These are phyloP conservation scores for Musa troglodytarum DNA, from an alignment of 176 grass and related monocot genomes.

Conservation along the genomic window DNA sequence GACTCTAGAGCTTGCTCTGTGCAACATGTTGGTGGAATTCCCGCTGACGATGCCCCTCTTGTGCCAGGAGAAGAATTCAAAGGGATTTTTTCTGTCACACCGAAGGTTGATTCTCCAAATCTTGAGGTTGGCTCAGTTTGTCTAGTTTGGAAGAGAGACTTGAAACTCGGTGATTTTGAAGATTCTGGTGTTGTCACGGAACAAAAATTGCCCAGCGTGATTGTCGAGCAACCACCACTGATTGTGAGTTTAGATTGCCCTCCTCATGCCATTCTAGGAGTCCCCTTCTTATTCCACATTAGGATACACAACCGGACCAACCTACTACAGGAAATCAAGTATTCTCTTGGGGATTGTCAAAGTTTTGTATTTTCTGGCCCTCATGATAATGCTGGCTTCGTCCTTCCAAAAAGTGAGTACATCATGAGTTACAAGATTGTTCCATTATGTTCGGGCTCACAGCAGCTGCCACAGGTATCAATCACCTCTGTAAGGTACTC, in stretches of 20 bases:
- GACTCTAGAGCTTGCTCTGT: slow-evolving; percentile 29
- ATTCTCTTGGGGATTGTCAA: slow-evolving; percentile 75
- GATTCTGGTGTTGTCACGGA: slow-evolving; percentile 37
- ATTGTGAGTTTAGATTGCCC: slow-evolving; percentile 77
- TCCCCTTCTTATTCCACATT: slow-evolving; percentile 78
- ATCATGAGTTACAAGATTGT: slow-evolving; percentile 76
- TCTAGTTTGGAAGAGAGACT: slow-evolving; percentile 71
- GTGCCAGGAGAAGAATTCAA: slow-evolving; percentile 72
- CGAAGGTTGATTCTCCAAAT: slow-evolving; percentile 26
- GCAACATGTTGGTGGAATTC: slow-evolving; percentile 55
- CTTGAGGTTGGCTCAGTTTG: slow-evolving; percentile 61
- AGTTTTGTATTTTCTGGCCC: slow-evolving; percentile 90
- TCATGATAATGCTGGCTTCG: slow-evolving; percentile 60
- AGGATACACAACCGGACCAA: slow-evolving; percentile 70
- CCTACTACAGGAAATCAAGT: slow-evolving; percentile 96
- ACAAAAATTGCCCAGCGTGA: slow-evolving; percentile 52
- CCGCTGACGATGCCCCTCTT: slow-evolving; percentile 32
- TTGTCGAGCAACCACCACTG: slow-evolving; percentile 69
- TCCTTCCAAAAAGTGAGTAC: slow-evolving; percentile 71
- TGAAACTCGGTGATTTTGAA: slow-evolving; percentile 33
- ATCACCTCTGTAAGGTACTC: slow-evolving; percentile 81
- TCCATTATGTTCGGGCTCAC: slow-evolving; percentile 58
- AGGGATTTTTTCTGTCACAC: slow-evolving; percentile 69
- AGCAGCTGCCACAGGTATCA: slow-evolving; percentile 66
- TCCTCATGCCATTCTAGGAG: slow-evolving; percentile 62